Conservation (phyloP, 345 rosid species). For the Hirschfeldia incana region DNA sequence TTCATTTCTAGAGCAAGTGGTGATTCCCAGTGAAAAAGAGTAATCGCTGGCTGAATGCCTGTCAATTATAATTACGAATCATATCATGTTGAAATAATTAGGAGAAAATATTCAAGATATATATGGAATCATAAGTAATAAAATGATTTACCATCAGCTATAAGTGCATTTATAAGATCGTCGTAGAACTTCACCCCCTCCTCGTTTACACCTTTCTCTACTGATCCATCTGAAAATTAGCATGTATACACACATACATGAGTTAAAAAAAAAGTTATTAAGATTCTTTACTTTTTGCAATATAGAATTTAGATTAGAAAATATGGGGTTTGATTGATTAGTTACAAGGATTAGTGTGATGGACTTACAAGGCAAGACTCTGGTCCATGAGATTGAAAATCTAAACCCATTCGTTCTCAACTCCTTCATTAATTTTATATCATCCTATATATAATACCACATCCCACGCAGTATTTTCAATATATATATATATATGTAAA, state of each 20-base stretch:
- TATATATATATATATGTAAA: not conserved
- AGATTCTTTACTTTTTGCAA: not conserved
- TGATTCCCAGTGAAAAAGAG: constrained; percentile 43
- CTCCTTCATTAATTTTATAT: constrained; percentile 35
- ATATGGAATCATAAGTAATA: not conserved
- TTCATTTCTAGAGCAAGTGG: constrained; percentile 31
- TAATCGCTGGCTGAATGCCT: constrained; percentile 29
- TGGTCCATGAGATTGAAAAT: constrained; percentile 42
- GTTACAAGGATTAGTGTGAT: not conserved
- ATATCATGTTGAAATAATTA: not conserved
- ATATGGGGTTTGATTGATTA: not conserved
- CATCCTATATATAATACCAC: constrained; percentile 22
- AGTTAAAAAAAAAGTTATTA: not conserved
- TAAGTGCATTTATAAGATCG: constrained; percentile 43
- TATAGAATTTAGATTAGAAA: not conserved
- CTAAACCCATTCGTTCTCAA: constrained; percentile 37
- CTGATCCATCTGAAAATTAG: constrained; percentile 38
- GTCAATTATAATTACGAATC: not conserved
- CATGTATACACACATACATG: not conserved
- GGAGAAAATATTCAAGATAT: not conserved
- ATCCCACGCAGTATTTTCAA: not conserved
- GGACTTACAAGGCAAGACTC: constrained; percentile 38
- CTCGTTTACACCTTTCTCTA: constrained; percentile 38
- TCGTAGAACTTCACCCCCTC: constrained; percentile 45
- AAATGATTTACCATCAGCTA: constrained; percentile 35